A percentile compares a stretch with the other conserved stretches of the same genome.
These are phyloP conservation scores for Helichrysum umbraculigerum DNA, from an alignment of 129 eudicot genomes.

Conservation along the genomic window DNA sequence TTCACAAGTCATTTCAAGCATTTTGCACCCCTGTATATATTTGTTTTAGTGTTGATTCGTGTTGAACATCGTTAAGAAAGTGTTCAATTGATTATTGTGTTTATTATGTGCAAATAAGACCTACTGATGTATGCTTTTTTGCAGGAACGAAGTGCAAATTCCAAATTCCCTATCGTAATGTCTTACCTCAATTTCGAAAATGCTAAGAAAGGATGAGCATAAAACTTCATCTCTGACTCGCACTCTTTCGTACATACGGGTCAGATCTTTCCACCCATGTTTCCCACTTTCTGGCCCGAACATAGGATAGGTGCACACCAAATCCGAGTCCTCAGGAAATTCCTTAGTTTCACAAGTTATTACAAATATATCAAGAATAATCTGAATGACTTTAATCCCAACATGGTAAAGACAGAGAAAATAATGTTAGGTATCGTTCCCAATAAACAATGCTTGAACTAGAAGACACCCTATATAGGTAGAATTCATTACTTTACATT, in stretches of 20 bases:
- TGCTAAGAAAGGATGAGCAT: constrained; percentile 55
- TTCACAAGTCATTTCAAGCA: constrained; percentile 72
- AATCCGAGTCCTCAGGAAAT: constrained; percentile 59
- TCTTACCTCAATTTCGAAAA: constrained; percentile 55
- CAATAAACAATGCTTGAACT: not conserved
- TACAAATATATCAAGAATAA: not conserved
- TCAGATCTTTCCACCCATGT: constrained; percentile 61
- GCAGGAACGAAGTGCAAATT: not conserved
- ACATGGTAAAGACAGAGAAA: no score
- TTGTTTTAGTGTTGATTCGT: not conserved
- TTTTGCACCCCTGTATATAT: constrained; percentile 65
- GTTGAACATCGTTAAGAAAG: not conserved
- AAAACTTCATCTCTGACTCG: constrained; percentile 53
- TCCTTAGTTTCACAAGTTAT: constrained; percentile 36
- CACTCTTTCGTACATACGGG: constrained; percentile 58
- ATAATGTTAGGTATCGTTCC: no score
- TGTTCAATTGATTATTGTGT: not conserved
- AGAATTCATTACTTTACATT: not conserved
- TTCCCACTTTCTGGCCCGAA: constrained; percentile 81
- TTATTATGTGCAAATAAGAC: not conserved
- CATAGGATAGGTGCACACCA: constrained; percentile 87
- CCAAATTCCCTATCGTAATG: not conserved
- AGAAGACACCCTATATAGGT: not conserved
- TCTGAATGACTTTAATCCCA: no score
- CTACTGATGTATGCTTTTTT: not conserved